Evolutionary conservation across 495 filamentous ascomycete genomes (phyloP).

Genomic region (Hypoxylon crocopeplum): DNA sequence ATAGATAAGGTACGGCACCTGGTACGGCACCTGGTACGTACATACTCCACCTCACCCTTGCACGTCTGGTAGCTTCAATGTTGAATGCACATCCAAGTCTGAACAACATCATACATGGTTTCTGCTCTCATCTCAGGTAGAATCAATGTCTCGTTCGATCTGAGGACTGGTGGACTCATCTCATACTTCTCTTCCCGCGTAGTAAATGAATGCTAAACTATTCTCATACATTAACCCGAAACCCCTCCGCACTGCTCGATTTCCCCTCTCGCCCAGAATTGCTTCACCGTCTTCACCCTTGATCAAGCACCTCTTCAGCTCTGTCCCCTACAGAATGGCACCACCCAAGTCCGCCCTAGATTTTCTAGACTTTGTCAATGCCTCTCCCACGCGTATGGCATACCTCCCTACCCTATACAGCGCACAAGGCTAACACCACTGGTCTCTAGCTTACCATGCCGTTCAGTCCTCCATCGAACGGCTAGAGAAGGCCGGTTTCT

Average conservation of each 20-base stretch:
- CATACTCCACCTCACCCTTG: no score
- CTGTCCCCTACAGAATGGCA: conserved; percentile 56
- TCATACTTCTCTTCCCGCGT: background rate
- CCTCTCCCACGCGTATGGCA: conserved; percentile 86
- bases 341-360: conserved; percentile 72
- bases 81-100: no score
- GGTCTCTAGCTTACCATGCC: conserved; percentile 85
- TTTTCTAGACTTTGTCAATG: conserved; percentile 93
- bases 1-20: no score
- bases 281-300: background rate
- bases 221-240: background rate
- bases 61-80: no score
- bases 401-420: background rate
- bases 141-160: background rate
- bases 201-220: conserved; percentile 25
- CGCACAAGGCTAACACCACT: conserved; percentile 23
- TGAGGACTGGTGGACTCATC: background rate
- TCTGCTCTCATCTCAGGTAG: background rate
- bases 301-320: conserved; percentile 19
- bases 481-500: conserved; percentile 82
- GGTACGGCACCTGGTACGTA: no score
- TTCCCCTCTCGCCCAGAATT: background rate
- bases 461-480: conserved; percentile 78
- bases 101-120: no score
- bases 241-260: conserved; percentile 11